Evolutionary conservation across 2,329 filamentous ascomycete genomes (phyloP).

Genomic region (Alternaria solani): DNA sequence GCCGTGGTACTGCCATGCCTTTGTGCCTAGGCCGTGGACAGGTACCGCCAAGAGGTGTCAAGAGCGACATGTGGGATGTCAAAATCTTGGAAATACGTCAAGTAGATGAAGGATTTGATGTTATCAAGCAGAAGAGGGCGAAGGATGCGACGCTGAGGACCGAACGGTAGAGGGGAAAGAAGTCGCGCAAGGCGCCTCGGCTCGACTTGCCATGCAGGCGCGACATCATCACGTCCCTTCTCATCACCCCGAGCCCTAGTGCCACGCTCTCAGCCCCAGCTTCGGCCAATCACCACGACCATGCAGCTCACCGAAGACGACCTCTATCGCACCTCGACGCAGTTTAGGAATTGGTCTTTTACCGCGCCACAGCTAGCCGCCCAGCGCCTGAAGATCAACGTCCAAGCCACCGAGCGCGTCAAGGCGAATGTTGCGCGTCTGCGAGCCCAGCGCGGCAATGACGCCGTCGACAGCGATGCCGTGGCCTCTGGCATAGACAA

Average conservation of each 20-base stretch:
- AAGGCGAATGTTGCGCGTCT: constrained; percentile 63
- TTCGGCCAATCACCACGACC: constrained; percentile 14
- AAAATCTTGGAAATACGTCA: not conserved
- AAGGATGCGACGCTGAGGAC: constrained; percentile 1
- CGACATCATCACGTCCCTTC: constrained; percentile 4
- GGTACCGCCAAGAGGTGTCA: not conserved
- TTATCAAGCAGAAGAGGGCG: not conserved
- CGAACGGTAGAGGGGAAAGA: not conserved
- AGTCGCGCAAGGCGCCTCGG: constrained; percentile 16
- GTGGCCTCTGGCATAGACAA: constrained; percentile 41
- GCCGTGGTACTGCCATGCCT: constrained; percentile 4
- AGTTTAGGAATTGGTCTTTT: constrained; percentile 94
- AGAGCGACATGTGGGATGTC: not conserved
- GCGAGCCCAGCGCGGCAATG: constrained; percentile 49
- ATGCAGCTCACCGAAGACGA: constrained; percentile 81
- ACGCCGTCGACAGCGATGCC: constrained; percentile 40
- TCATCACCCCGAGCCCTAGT: not conserved
- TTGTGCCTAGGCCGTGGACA: constrained; percentile 2
- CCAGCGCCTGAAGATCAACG: constrained; percentile 80
- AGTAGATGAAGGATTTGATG: not conserved
- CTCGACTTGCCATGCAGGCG: constrained; percentile 25
- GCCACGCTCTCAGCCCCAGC: constrained; percentile 8
- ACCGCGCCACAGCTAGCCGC: constrained; percentile 74
- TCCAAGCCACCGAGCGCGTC: constrained; percentile 75
- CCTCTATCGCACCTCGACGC: constrained; percentile 86